Evolutionary conservation across 805 yeast genomes (phyloP).

Genomic region (Cyberlindnera saturnus): DNA sequence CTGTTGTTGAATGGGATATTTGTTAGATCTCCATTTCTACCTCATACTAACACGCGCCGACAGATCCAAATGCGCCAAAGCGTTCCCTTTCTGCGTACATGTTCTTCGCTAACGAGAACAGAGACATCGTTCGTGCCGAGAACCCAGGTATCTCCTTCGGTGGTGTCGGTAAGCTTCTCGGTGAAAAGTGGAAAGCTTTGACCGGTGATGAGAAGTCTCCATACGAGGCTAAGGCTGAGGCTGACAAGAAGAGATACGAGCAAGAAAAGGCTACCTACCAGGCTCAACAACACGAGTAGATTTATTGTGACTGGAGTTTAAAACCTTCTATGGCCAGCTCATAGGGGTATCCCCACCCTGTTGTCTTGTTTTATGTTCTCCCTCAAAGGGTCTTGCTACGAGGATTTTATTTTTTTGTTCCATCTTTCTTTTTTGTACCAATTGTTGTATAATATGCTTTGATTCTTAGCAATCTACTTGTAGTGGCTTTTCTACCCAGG

Average conservation of each 20-base stretch:
- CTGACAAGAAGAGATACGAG: slow-evolving; percentile 97
- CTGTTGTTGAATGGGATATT: not conserved
- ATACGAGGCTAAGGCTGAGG: slow-evolving; percentile 88
- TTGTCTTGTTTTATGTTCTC: not conserved
- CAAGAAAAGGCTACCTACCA: slow-evolving; percentile 83
- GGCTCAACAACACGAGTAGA: slow-evolving; percentile 14
- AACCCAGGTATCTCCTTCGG: slow-evolving; percentile 96
- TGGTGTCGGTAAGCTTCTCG: slow-evolving; percentile 90
- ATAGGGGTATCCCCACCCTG: not conserved
- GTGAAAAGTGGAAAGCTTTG: slow-evolving; percentile 95
- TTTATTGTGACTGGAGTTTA: not conserved
- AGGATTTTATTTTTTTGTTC: not conserved
- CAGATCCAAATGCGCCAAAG: slow-evolving; percentile 97
- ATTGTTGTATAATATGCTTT: no score
- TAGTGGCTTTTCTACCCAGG: no score
- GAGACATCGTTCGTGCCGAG: slow-evolving; percentile 92
- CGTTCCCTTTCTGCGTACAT: slow-evolving; percentile 96
- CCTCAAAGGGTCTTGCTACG: not conserved
- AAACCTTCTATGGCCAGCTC: not conserved
- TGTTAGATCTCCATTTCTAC: not conserved
- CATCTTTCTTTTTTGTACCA: not conserved
- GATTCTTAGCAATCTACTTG: no score
- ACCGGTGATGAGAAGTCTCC: slow-evolving; percentile 78
- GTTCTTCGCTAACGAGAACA: slow-evolving; percentile 97
- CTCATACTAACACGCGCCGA: slow-evolving; percentile 4